phyloP scores from a whole-genome alignment of 805 yeast species.

The Pichia heedii region DNA sequence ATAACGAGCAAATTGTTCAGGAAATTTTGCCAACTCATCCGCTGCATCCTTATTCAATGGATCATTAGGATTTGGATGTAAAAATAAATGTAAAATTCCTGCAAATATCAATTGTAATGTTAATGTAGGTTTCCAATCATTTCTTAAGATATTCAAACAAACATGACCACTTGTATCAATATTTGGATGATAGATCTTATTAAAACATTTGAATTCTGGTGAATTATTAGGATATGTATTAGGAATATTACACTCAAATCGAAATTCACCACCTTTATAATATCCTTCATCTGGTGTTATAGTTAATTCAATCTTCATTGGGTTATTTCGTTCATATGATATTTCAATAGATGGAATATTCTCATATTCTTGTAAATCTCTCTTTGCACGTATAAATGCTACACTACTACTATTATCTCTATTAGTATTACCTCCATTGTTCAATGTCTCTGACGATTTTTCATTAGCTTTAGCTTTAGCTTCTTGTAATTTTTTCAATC shows the following conservation, averaged over 20 bases:
- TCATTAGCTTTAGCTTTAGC: conserved; percentile 16
- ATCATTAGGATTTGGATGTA: conserved; percentile 87
- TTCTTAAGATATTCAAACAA: conserved; percentile 82
- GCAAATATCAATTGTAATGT: conserved; percentile 72
- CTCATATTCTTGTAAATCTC: conserved; percentile 64
- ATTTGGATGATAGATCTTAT: conserved; percentile 85
- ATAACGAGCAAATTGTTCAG: conserved; percentile 41
- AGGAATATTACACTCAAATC: conserved; percentile 55
- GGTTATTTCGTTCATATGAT: conserved; percentile 40
- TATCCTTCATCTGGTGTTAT: conserved; percentile 66
- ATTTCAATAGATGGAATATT: conserved; percentile 30
- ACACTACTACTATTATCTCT: conserved; percentile 26
- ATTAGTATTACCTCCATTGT: background rate
- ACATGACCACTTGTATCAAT: conserved; percentile 86
- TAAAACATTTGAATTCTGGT: conserved; percentile 68
- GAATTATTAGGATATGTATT: conserved; percentile 86
- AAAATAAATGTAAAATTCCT: conserved; percentile 75
- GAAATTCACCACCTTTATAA: conserved; percentile 60
- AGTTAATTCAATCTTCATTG: conserved; percentile 50
- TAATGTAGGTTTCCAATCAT: conserved; percentile 94
- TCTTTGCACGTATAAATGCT: conserved; percentile 70
- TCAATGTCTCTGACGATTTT: conserved; percentile 5
- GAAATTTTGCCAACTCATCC: conserved; percentile 38
- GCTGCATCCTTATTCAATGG: conserved; percentile 93
- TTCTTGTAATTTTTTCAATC: conserved; percentile 25